Base-by-base conservation (phyloP, 2,329 filamentous ascomycete species). In the Fusarium tricinctum region DNA sequence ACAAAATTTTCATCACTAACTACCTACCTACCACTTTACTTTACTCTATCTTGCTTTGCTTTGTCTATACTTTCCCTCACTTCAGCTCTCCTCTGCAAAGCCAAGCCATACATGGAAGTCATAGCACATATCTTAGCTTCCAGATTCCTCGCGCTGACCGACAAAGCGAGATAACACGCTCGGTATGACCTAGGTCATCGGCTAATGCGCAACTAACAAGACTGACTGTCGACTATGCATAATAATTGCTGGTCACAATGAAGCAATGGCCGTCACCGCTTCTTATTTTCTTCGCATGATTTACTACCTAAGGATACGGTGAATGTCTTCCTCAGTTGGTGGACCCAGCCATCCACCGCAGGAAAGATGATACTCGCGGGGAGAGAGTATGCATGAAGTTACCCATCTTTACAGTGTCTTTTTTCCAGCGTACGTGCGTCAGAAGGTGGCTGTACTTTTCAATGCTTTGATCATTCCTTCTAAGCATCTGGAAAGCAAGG, bases 181-280 rank as follows among this genome's bases (percentile, higher is more conserved):
- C 46, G 46, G 49, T 15, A 44, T 42, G 38, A 47, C 43, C 57
- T 53, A 53, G 26, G 52, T 54, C 40, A 35, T 13, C 28, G 23
- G 48, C 59, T 46, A 68, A 67, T 50, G 48, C 63, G 40, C 52
- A 51, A 42, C 46, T 68, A 68, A 59, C 48, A 51, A 68, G 51
- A 63, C 30, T 50, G 39, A 42, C 42, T 64, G 22, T 46, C 45
- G 35, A 48, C 23, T 35, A 39, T 40, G 32, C 40, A 40, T 22
- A 35, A 64, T 23, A 30, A 55, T 26, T 47, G 42, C 58, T 45
- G 40, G 38, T 50, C 40, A 55, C 53, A 23, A 51, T 68, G 49
- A 68, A 62, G 51, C 44, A 39, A 50, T 50, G 40, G 14, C n/a
- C 44, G 66, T 69, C 66, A 69, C 66, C 66, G 66, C 66, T 54